Evolutionary conservation across 306 rosid genomes (phyloP), one percentile per base, ranked within the genome.

Genomic region (Heteromeles arbutifolia): DNA sequence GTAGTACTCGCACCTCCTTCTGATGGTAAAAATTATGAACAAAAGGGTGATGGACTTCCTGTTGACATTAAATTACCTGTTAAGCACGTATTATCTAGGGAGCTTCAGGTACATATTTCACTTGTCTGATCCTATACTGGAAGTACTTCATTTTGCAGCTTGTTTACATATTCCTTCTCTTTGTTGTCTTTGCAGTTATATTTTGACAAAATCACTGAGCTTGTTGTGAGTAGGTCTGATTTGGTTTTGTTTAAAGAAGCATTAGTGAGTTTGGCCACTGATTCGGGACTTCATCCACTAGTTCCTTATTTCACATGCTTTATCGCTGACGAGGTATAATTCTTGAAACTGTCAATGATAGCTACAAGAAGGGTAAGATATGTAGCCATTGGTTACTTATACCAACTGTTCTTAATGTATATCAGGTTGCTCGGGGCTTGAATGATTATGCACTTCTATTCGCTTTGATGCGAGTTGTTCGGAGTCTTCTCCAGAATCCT

Each of bases 221-320:
- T 92, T 79, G 80, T 85, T 58, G 71, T 87, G 72, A 85, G 84
- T 68, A 89, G 87, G 86, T 85, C 97, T 37, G 83, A 82, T 31
- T 81, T 93, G 66, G 62, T 84, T 79, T 82, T 89, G 67, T 83
- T 92, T 50, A 89, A 91, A 84, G 85, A 88, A 87, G 97, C 93
- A 54, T 52, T 92, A 84, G 74, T 85, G 80, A 95, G 97, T 87
- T 84, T 95, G 90, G 87, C 98, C 63, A 85, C 96, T 6, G 97
- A 92, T 83, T 86, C 96, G 0, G 99, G 99, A 65, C 93, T 95
- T 84, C 99, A 95, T 86, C 97, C 97, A 69, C 83, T 95, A 74
- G 90, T 92, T 87, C 98, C 99, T 65, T 89, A 90, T 87, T 90
- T 96, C 82, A 80, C 92, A 67, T 78, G 87, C 86, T 96, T 92